Evolutionary conservation across 2,329 filamentous ascomycete genomes (phyloP).

Genomic region (Aspergillus carbonarius): DNA sequence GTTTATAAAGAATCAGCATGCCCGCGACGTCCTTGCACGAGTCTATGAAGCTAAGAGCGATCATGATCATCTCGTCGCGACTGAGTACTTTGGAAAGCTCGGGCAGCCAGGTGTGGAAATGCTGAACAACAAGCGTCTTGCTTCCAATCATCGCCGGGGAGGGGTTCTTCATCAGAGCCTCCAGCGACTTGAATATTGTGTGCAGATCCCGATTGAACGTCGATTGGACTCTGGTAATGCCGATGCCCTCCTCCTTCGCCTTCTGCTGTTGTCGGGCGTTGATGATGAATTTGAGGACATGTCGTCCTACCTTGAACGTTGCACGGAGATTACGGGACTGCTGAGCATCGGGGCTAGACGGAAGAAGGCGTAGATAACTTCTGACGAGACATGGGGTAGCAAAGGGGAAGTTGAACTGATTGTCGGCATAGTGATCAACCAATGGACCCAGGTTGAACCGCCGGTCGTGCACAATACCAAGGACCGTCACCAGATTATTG

Average conservation of each 20-base stretch:
- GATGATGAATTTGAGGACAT: slow-evolving; percentile 92
- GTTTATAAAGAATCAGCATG: slow-evolving; percentile 86
- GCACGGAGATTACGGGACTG: slow-evolving; percentile 81
- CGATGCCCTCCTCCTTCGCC: slow-evolving; percentile 82
- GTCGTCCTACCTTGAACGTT: slow-evolving; percentile 90
- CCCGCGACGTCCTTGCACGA: slow-evolving; percentile 84
- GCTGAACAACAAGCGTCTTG: slow-evolving; percentile 91
- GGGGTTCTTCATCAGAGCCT: slow-evolving; percentile 83
- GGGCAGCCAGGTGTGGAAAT: slow-evolving; percentile 97
- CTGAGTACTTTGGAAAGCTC: slow-evolving; percentile 76
- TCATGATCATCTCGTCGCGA: slow-evolving; percentile 82
- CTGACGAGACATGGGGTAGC: slow-evolving; percentile 84
- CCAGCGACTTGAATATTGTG: slow-evolving; percentile 84
- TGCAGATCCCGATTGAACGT: slow-evolving; percentile 82
- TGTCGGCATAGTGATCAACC: slow-evolving; percentile 88
- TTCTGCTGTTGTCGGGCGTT: slow-evolving; percentile 83
- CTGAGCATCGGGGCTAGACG: slow-evolving; percentile 78
- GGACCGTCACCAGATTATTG: slow-evolving; percentile 80
- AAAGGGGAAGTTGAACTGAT: slow-evolving; percentile 87
- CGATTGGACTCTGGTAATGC: slow-evolving; percentile 69
- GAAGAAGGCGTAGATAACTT: slow-evolving; percentile 80
- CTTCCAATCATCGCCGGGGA: slow-evolving; percentile 86
- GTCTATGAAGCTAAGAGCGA: slow-evolving; percentile 91
- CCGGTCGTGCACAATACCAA: slow-evolving; percentile 91
- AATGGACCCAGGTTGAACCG: slow-evolving; percentile 88